Conservation (phyloP, 202 grass and related monocot species). For the Musa balbisiana region DNA sequence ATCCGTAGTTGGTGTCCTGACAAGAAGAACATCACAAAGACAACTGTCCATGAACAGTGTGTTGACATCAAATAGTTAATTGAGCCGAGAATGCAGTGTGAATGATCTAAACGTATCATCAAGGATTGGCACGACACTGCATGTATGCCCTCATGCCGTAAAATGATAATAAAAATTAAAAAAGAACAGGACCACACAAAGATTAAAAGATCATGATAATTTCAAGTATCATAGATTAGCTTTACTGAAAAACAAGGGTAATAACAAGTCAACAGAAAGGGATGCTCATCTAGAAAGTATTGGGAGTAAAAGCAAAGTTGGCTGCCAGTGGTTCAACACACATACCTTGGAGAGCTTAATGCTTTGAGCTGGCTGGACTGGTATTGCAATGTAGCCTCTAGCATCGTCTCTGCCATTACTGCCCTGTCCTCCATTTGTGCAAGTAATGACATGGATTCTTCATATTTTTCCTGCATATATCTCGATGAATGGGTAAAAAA, state of each 20-base stretch:
- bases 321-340: not conserved
- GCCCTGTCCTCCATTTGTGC: constrained; percentile 83
- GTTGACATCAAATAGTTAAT: not conserved
- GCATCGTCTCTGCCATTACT: constrained; percentile 97
- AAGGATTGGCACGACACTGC: not conserved
- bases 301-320: not conserved
- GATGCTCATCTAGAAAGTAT: too few relatives aligned
- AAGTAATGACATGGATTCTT: constrained; percentile 64
- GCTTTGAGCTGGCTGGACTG: constrained; percentile 97
- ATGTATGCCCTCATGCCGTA: not conserved
- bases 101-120: not conserved
- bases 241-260: not conserved
- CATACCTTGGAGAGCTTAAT: constrained; percentile 15
- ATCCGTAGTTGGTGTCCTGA: constrained; percentile 57
- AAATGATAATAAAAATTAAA: not conserved
- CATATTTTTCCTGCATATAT: constrained; percentile 77
- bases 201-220: not conserved
- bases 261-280: too few relatives aligned
- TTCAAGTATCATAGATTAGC: not conserved
- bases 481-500: constrained; percentile 24
- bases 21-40: constrained; percentile 9
- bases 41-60: not conserved
- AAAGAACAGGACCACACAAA: not conserved
- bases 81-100: not conserved
- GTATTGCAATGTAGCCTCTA: constrained; percentile 95